Base-by-base conservation (phyloP, 2,329 filamentous ascomycete species). In the Rasamsonia emersonii region DNA sequence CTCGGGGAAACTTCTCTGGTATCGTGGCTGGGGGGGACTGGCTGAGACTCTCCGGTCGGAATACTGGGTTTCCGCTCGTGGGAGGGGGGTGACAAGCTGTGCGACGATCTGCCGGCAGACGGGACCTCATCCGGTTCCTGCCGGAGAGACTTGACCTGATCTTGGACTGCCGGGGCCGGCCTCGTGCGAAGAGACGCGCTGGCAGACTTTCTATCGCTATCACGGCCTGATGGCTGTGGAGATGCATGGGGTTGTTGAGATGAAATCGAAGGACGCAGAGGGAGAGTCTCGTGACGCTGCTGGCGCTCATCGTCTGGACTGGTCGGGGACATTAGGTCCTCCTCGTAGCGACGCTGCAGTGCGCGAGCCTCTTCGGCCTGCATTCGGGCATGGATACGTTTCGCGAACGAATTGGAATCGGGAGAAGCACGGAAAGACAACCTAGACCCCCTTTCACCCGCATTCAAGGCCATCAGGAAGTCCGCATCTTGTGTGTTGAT, bases 311-410 rank as follows among this genome's bases (percentile, higher is more conserved):
- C 31, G 16, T 48, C 40, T 15, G 45, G 52, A 29, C 52, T 44
- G 3, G 37, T 37, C 14, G 51, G 53, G 4, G 53, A 53, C 16
- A 40, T 29, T n/a, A 45, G 49, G 21, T 59, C 53, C 10, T 51
- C 53, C 17, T 43, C 44, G 29, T 49, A 45, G 21, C 54, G 62
- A 28, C 65, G 56, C 28, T 71, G 67, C 32, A 73, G 49, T 7
- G 66, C 67, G 33, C 54, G 54, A 4, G 64, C 69, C 51, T 73
- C 69, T 37, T 73, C 69, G 6, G 59, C 58, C 35, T 67, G 57
- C 69, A 73, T 72, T 43, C 59, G 64, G 17, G 66, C 66, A 34
- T 66, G 68, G 6, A 69, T 48, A 5, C 56, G 54, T 32, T 62
- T 58, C 2, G 67, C 61, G 38, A 68, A 65, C 0, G 66, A 67